A percentile compares a stretch with the other conserved stretches of the same genome.
Conservation (phyloP, 768 basidiomycete species). For the Hemileccinum rubropunctum region DNA sequence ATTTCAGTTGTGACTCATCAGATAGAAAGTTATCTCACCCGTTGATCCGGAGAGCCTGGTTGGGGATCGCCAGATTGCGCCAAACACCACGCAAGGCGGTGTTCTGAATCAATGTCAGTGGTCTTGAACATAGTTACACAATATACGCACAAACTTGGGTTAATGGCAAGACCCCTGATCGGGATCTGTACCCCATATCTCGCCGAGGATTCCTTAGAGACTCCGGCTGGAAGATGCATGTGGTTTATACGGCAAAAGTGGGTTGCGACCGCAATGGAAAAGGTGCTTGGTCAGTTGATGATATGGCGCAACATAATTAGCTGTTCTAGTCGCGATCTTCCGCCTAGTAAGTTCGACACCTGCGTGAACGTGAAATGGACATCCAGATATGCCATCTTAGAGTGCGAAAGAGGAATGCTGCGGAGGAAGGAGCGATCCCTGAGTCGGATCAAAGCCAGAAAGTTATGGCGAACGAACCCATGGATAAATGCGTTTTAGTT, state of each 20-base stretch:
- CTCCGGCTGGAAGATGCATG: conserved; percentile 6
- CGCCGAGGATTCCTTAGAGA: conserved; percentile 1
- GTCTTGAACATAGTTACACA: conserved; percentile 4
- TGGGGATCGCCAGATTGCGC: conserved; percentile 4
- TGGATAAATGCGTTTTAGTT: conserved; percentile 10
- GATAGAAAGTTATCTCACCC: conserved; percentile 7
- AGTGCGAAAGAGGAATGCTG: conserved; percentile 7
- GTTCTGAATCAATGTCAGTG: conserved; percentile 11
- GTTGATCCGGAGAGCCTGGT: conserved; percentile 3
- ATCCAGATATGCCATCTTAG: conserved; percentile 4
- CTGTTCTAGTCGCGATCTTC: conserved; percentile 12
- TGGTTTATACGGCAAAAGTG: conserved; percentile 12
- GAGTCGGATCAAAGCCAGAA: conserved; percentile 26
- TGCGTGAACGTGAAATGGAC: conserved; percentile 6
- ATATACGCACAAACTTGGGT: conserved; percentile 8
- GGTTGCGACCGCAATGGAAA: conserved; percentile 13
- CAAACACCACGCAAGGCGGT: conserved; percentile 9
- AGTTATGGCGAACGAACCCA: conserved; percentile 6
- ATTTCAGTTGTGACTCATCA: conserved; percentile 23
- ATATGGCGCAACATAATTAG: conserved; percentile 6
- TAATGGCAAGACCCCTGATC: conserved; percentile 3
- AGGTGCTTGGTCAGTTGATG: conserved; percentile 4
- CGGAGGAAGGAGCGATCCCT: conserved; percentile 18
- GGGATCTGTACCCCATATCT: conserved; percentile 25
- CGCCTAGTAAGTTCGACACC: conserved; percentile 10